phyloP scores from a whole-genome alignment of 2,329 filamentous ascomycete species.

The Ceratocystis alfenasii region DNA sequence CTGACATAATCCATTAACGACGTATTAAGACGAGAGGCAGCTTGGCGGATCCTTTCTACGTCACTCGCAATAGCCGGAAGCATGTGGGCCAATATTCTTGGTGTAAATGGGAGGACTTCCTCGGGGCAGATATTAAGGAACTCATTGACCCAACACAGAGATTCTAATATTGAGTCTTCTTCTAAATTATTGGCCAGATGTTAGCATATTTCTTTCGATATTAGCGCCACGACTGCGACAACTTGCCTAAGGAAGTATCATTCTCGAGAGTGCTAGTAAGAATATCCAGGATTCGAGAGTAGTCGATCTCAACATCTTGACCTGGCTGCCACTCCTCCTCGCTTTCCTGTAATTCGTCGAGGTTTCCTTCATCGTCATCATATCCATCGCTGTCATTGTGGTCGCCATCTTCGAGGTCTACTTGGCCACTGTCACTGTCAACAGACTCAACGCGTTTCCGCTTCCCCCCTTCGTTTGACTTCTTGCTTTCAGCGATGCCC shows the following conservation, averaged over 20 bases:
- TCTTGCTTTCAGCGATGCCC: slow-evolving; percentile 76
- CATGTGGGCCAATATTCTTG: slow-evolving; percentile 79
- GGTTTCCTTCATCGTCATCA: slow-evolving; percentile 41
- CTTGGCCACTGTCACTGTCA: slow-evolving; percentile 51
- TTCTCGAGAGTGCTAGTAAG: slow-evolving; percentile 71
- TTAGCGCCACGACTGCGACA: neutral
- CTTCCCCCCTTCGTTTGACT: slow-evolving; percentile 53
- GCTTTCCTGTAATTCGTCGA: slow-evolving; percentile 38
- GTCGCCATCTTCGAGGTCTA: slow-evolving; percentile 48
- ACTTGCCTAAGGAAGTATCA: neutral
- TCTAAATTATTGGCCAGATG: slow-evolving; percentile 39
- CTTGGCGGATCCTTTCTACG: slow-evolving; percentile 76
- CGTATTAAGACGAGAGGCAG: slow-evolving; percentile 78
- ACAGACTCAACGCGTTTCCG: slow-evolving; percentile 58
- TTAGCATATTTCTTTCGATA: neutral
- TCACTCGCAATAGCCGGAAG: slow-evolving; percentile 88
- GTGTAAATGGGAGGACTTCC: slow-evolving; percentile 89
- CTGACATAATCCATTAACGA: slow-evolving; percentile 92
- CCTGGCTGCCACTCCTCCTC: slow-evolving; percentile 96
- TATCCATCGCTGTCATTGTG: slow-evolving; percentile 46
- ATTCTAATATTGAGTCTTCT: slow-evolving; percentile 83
- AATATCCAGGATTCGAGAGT: slow-evolving; percentile 83
- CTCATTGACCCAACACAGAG: slow-evolving; percentile 85
- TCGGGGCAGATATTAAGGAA: slow-evolving; percentile 97
- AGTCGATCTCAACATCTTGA: slow-evolving; percentile 90